phyloP scores from a whole-genome alignment of 78 protist genomes.

The Dictyostelium purpureum region DNA sequence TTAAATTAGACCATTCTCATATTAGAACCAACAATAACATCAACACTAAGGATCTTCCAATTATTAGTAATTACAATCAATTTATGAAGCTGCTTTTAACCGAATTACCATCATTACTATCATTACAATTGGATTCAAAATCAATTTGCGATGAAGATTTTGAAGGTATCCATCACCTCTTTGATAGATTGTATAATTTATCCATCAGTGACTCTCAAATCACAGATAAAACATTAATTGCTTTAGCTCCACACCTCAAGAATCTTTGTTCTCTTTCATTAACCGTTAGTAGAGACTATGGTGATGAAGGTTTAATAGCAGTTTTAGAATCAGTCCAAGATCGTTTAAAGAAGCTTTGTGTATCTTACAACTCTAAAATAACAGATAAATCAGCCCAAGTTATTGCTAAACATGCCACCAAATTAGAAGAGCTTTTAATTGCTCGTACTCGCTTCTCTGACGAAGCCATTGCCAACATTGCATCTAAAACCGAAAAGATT shows the following conservation, averaged over 20 bases:
- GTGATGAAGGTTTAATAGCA: slow-evolving; percentile 23
- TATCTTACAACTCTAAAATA: neutral
- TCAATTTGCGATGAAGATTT: slow-evolving; percentile 7
- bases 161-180: neutral
- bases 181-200: neutral
- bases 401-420: neutral
- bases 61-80: neutral
- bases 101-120: neutral
- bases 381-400: slow-evolving; percentile 10
- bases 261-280: neutral
- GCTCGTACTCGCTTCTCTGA: neutral
- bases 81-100: neutral
- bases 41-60: neutral
- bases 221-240: neutral
- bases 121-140: neutral
- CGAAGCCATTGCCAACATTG: slow-evolving; percentile 11
- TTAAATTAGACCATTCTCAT: neutral
- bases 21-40: neutral
- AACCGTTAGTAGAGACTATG: neutral
- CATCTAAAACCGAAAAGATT: neutral
- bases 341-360: neutral
- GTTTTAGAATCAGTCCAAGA: neutral
- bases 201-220: neutral
- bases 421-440: neutral
- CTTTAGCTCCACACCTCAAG: slow-evolving; percentile 32